Evolutionary conservation across 225 moss, liverwort and hornwort species (phyloP).

Genomic region (Takakia lepidozioides): DNA sequence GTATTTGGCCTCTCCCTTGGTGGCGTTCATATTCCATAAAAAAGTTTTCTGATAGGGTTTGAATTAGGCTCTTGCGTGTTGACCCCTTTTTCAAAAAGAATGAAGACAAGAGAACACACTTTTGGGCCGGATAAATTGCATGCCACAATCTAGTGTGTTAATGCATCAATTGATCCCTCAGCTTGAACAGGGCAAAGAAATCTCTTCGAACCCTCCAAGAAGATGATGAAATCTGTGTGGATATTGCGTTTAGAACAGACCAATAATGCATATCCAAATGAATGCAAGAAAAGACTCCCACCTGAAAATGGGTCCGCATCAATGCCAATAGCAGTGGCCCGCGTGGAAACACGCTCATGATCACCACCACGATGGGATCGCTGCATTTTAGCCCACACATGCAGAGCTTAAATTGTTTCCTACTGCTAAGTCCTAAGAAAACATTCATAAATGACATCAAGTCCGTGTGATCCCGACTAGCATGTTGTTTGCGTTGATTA

Average conservation of each 20-base stretch:
- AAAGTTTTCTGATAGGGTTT: too few relatives aligned
- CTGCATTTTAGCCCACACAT: slow-evolving; percentile 34
- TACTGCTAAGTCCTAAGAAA: not conserved
- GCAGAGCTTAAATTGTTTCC: too few relatives aligned
- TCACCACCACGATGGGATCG: slow-evolving; percentile 86
- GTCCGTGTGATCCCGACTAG: not conserved
- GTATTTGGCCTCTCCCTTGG: not conserved
- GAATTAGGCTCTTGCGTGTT: too few relatives aligned
- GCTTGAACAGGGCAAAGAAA: not conserved
- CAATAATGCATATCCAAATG: too few relatives aligned
- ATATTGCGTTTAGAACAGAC: too few relatives aligned
- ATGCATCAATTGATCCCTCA: not conserved
- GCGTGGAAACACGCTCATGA: slow-evolving; percentile 81
- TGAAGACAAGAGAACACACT: too few relatives aligned
- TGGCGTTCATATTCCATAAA: not conserved
- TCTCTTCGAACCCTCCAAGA: too few relatives aligned
- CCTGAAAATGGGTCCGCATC: slow-evolving; percentile 72
- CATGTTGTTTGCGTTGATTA: too few relatives aligned
- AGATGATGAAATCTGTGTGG: too few relatives aligned
- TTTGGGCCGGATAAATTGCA: not conserved
- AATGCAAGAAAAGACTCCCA: slow-evolving; percentile 7
- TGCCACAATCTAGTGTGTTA: not conserved
- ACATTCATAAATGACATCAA: not conserved
- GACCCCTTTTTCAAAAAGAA: too few relatives aligned
- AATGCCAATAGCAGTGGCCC: slow-evolving; percentile 75